These are phyloP conservation scores for Acacia concinna DNA, from an alignment of 331 rosid genomes.

Conservation along the genomic window DNA sequence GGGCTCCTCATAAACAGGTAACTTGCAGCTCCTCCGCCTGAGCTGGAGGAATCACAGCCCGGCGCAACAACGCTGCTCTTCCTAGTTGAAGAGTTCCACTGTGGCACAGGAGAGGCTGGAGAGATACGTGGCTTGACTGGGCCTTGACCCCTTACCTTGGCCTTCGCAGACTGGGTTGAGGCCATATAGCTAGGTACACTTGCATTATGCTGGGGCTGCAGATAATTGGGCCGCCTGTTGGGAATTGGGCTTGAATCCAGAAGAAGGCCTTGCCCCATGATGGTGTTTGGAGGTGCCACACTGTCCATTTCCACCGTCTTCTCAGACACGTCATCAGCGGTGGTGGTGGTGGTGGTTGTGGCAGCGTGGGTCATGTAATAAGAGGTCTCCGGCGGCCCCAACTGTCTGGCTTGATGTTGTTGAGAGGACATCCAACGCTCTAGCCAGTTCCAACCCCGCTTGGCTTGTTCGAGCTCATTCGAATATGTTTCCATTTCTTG, in stretches of 20 bases:
- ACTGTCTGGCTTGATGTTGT: conserved; percentile 36
- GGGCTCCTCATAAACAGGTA: conserved; percentile 53
- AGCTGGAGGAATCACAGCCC: conserved; percentile 61
- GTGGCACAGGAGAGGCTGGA: conserved; percentile 42
- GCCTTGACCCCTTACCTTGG: conserved; percentile 62
- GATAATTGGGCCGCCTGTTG: conserved; percentile 19
- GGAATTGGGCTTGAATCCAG: conserved; percentile 38
- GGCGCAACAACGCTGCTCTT: conserved; percentile 31
- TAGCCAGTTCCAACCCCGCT: conserved; percentile 87
- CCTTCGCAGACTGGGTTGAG: conserved; percentile 83
- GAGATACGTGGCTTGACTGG: conserved; percentile 43
- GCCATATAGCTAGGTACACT: conserved; percentile 87
- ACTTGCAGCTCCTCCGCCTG: conserved; percentile 48
- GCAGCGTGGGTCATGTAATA: conserved; percentile 35
- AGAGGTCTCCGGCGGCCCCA: conserved; percentile 38
- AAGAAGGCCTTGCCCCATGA: conserved; percentile 32
- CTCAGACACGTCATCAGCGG: conserved; percentile 63
- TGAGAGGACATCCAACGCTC: conserved; percentile 86
- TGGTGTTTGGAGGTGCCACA: conserved; percentile 24
- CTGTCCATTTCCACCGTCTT: conserved; percentile 80
- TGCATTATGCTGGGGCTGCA: conserved; percentile 10
- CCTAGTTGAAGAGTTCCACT: conserved; percentile 60
- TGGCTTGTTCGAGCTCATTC: conserved; percentile 44
- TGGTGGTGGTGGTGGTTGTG: conserved; percentile 34
- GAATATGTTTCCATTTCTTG: conserved; percentile 37